Evolutionary conservation across 2,329 filamentous ascomycete genomes (phyloP).

Genomic region (Rosellinia necatrix): DNA sequence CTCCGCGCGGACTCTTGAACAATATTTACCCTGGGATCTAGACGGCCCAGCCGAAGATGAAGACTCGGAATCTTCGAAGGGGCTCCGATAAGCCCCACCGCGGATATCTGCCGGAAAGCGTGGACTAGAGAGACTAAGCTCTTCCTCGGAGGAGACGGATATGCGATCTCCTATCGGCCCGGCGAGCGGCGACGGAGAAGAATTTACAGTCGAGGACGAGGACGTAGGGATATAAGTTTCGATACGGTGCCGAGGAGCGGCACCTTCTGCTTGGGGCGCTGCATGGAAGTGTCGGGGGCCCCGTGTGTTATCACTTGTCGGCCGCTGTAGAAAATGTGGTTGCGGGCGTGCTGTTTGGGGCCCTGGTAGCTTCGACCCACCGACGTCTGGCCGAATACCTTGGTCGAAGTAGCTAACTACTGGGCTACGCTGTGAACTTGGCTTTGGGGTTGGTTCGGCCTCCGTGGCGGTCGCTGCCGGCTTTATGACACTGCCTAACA

Average conservation of each 20-base stretch:
- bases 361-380: constrained; percentile 20
- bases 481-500: constrained; percentile 19
- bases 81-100: constrained; percentile 19
- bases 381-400: constrained; percentile 20
- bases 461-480: constrained; percentile 29
- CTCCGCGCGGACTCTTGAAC: constrained; percentile 27
- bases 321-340: constrained; percentile 26
- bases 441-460: constrained; percentile 34
- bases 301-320: constrained; percentile 20
- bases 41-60: constrained; percentile 6
- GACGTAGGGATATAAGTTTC: constrained; percentile 39
- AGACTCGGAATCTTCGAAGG: constrained; percentile 30
- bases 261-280: constrained; percentile 19
- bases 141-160: constrained; percentile 39
- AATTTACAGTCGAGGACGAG: constrained; percentile 33
- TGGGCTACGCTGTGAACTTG: constrained; percentile 34
- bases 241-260: constrained; percentile 17
- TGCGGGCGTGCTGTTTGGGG: constrained; percentile 26
- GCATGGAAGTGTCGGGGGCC: constrained; percentile 23
- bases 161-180: constrained; percentile 29
- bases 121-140: constrained; percentile 14
- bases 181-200: constrained; percentile 30
- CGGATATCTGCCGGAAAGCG: constrained; percentile 28
- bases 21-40: constrained; percentile 22
- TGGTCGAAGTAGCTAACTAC: constrained; percentile 32